Evolutionary conservation across 129 eudicot genomes (phyloP), one percentile per base, ranked within the genome.

Genomic region (Flaveria ramosissima): DNA sequence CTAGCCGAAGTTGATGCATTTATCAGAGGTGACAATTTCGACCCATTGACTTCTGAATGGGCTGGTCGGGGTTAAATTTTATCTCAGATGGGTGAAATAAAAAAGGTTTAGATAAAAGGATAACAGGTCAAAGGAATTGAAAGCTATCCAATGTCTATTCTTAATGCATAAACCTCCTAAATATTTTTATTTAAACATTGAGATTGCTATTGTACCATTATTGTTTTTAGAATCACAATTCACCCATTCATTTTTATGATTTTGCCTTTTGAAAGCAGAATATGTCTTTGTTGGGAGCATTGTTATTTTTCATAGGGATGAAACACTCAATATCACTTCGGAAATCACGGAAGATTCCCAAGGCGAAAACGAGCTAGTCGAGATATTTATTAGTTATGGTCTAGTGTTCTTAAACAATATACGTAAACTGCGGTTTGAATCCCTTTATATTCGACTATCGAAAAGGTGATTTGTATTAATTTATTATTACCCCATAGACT

Each of bases 291-390:
- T 39, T 82, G 57, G 86, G 86, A 73, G 86, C 86, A 17, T 56
- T 82, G 75, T 51, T 82, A 52, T 82, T 16, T 66, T 82, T 82
- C 83, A 72, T 82, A 72, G 86, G 82, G 79, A 82, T 82, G 86
- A 82, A 77, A 59, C 82, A 82, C 65, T 77, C 79, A 1, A 72
- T 82, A 72, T 63, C 86, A 8, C 62, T 82, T 52, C 73, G 80
- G 39, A 68, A 74, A 72, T 23, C 48, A 55, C 21, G 80, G 10
- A 82, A 59, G 71, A 61, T 43, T 43, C 75, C 83, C 1, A 82
- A 82, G 78, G 19, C 83, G 7, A 82, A 82, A 73, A 56, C 83
- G 10, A 75, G 68, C 75, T 82, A 82, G 71, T 21, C 7, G 10
- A 17, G 70, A 24, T 72, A 30, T 64, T 45, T 45, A 8, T 10